Evolutionary conservation across 345 rosid species (phyloP), one percentile per base, ranked within the genome.

Genomic region (Hirschfeldia incana): DNA sequence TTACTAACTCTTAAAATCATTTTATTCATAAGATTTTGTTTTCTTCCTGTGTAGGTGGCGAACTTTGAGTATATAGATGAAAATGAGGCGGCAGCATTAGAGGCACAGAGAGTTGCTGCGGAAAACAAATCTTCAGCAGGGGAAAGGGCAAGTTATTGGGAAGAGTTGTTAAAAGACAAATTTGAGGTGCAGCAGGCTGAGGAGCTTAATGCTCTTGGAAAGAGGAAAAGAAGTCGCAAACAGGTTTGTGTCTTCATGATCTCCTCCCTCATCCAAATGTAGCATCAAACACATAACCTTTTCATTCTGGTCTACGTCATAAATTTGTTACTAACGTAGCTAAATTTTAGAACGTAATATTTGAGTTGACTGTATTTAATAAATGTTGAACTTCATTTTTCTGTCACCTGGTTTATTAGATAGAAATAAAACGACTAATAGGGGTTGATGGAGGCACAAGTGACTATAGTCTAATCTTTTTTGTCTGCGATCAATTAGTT

Each of bases 161-260:
- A 96, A 76, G 99, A 96, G 69, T 85, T 96, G 84, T 83, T 96
- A 42, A 89, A 83, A 85, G 98, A 86, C 80, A 88, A 80, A 36
- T 90, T 86, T 49, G 97, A 93, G 86, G 89, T 82, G 85, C 94
- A 93, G 55, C 94, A 89, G 83, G 84, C 84, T 59, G 97, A 92
- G 85, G 98, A 93, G 83, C 89, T 84, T 64, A 92, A 88, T 80
- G 83, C 97, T 44, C 83, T 96, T 75, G 99, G 99, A 49, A 96
- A 96, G 79, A 97, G 98, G 73, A 96, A 93, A 80, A 88, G 99
- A 87, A 90, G 89, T 79, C 92, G 97, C 65, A 96, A 96, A 86
- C 97, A 92, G 98, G 99, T 93, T 75, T 77, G 27, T 74, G 33
- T 70, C 72, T 64, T 75, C 62, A 63, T 75, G 58, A 26, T 70